These are phyloP conservation scores for Phytophthora cryptogea DNA, from an alignment of 352 stramenopile genomes.

Conservation along the genomic window DNA sequence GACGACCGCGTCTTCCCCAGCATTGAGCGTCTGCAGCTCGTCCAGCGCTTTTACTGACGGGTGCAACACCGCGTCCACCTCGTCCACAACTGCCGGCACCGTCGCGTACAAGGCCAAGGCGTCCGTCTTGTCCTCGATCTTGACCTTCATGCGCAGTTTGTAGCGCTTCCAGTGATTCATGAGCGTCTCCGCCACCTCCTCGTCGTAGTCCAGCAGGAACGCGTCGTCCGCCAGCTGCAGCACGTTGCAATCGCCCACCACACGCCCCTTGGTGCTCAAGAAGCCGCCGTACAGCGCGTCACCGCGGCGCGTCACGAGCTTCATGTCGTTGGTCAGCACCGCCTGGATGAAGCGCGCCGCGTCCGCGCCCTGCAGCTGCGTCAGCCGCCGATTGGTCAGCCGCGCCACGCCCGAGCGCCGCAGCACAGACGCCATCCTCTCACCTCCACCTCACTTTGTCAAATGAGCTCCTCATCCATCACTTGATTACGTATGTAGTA, in stretches of 20 bases:
- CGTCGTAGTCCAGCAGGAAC: conserved; percentile 79
- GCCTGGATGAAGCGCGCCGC: conserved; percentile 79
- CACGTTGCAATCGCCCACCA: conserved; percentile 80
- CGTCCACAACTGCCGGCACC: conserved; percentile 50
- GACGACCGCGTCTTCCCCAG: conserved; percentile 40
- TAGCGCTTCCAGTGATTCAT: conserved; percentile 89
- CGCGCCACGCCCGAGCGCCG: conserved; percentile 49
- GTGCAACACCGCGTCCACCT: conserved; percentile 30
- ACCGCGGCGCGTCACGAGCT: conserved; percentile 46
- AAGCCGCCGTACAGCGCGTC: conserved; percentile 81
- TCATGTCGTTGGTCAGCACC: conserved; percentile 89
- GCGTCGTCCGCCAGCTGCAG: conserved; percentile 70
- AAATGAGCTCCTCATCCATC: conserved; percentile 21
- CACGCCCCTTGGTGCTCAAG: conserved; percentile 76
- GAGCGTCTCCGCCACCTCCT: conserved; percentile 53
- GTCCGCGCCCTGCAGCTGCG: conserved; percentile 76
- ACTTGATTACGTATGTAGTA: conserved; percentile 3
- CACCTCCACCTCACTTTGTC: conserved; percentile 14
- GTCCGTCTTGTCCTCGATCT: conserved; percentile 71
- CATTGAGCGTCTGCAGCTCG: conserved; percentile 42
- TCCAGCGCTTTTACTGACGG: conserved; percentile 18
- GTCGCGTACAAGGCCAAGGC: conserved; percentile 50
- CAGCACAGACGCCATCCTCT: conserved; percentile 29
- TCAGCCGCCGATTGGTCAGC: conserved; percentile 56
- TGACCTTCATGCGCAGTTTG: conserved; percentile 86